Evolutionary conservation across 257 asterid genomes (phyloP).

Genomic region (Nicotiana benthamiana): DNA sequence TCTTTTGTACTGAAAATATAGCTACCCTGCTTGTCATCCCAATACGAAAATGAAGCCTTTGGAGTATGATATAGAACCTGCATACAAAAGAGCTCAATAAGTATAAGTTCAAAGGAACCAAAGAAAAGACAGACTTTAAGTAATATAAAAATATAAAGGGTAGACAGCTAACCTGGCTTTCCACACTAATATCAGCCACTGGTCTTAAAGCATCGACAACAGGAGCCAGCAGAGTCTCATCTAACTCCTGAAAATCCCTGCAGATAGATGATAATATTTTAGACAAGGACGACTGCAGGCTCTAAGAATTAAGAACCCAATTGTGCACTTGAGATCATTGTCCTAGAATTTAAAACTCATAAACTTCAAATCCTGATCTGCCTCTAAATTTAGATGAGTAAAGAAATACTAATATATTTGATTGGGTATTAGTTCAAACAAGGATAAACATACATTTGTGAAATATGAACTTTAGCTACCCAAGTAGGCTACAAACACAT

Average conservation of each 20-base stretch:
- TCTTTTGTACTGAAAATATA: slow-evolving; percentile 66
- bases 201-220: slow-evolving; percentile 60
- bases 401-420: neutral
- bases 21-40: slow-evolving; percentile 64
- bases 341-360: no score
- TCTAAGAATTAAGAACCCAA: no score
- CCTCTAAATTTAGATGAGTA: neutral
- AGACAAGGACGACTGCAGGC: no score
- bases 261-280: slow-evolving; percentile 13
- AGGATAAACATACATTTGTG: neutral
- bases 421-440: neutral
- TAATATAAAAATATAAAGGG: neutral
- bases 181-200: slow-evolving; percentile 75
- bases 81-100: slow-evolving; percentile 9
- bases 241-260: slow-evolving; percentile 85
- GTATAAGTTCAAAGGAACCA: neutral
- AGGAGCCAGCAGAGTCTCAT: slow-evolving; percentile 64
- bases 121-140: neutral
- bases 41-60: slow-evolving; percentile 70
- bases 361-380: no score
- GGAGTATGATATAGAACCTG: slow-evolving; percentile 97
- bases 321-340: no score
- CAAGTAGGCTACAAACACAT: neutral
- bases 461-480: neutral
- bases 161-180: slow-evolving; percentile 65